Evolutionary conservation across 2,329 filamentous ascomycete species (phyloP).

Genomic region (Fusarium coffeatum): DNA sequence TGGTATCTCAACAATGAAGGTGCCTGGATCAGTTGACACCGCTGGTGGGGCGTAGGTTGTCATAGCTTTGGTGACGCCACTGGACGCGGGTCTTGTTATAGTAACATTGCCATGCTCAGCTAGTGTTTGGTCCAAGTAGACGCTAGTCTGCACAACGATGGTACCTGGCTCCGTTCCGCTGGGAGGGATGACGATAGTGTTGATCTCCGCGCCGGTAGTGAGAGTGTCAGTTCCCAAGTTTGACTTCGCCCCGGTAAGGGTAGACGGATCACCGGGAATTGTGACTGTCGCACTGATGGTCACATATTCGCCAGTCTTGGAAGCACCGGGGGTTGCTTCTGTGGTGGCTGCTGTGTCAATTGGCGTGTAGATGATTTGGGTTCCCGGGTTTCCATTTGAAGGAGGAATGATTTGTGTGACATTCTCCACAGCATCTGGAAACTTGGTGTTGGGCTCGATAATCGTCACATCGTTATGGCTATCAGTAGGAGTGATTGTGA

Average conservation of each 20-base stretch:
- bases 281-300: slow-evolving; percentile 29
- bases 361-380: slow-evolving; percentile 31
- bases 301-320: slow-evolving; percentile 15
- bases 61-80: slow-evolving; percentile 22
- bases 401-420: slow-evolving; percentile 28
- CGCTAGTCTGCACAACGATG: slow-evolving; percentile 28
- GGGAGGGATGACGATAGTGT: slow-evolving; percentile 32
- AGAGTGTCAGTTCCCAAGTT: neutral
- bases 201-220: slow-evolving; percentile 30
- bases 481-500: slow-evolving; percentile 25
- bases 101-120: slow-evolving; percentile 31
- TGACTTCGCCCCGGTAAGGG: slow-evolving; percentile 2
- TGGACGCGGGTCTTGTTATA: slow-evolving; percentile 22
- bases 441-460: slow-evolving; percentile 32
- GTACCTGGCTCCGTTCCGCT: slow-evolving; percentile 37
- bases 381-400: slow-evolving; percentile 18
- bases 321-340: too few relatives aligned
- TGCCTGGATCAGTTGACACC: slow-evolving; percentile 23
- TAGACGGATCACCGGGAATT: slow-evolving; percentile 32
- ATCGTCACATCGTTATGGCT: slow-evolving; percentile 27
- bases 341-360: neutral
- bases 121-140: slow-evolving; percentile 31
- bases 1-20: slow-evolving; percentile 28
- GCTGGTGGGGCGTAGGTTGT: slow-evolving; percentile 29
- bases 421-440: slow-evolving; percentile 26